Percentiles rank a stretch among this genome's conserved stretches.
These are phyloP conservation scores for Spatholobus suberectus DNA, from an alignment of 306 rosid genomes.

Conservation along the genomic window DNA sequence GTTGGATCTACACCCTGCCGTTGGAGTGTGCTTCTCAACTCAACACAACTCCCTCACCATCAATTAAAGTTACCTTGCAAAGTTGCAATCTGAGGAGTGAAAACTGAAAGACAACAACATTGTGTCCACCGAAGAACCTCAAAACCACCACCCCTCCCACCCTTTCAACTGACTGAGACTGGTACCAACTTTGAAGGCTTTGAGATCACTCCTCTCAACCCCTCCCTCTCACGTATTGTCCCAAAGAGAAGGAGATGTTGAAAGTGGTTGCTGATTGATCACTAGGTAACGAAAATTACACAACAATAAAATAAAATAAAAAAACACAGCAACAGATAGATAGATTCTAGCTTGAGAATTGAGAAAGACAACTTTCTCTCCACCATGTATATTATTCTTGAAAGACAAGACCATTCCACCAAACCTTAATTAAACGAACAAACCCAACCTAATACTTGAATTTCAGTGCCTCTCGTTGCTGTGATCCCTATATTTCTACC, in stretches of 20 bases:
- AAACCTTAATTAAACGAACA: conserved; percentile 65
- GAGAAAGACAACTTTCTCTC: conserved; percentile 75
- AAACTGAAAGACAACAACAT: conserved; percentile 48
- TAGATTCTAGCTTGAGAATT: conserved; percentile 20
- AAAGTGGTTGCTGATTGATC: conserved; percentile 54
- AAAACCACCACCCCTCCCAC: conserved; percentile 35
- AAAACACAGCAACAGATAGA: not conserved
- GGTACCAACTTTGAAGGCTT: conserved; percentile 71
- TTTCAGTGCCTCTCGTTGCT: conserved; percentile 44
- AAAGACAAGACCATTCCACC: conserved; percentile 82
- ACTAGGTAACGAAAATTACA: not conserved
- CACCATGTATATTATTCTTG: conserved; percentile 56
- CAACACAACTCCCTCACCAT: conserved; percentile 8
- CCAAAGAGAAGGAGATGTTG: not conserved
- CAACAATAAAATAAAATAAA: not conserved
- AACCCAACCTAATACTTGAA: conserved; percentile 45
- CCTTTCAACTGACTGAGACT: conserved; percentile 56
- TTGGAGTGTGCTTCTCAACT: not conserved
- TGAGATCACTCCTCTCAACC: conserved; percentile 64
- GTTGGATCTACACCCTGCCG: not conserved
- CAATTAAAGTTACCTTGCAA: conserved; percentile 16
- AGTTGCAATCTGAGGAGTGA: conserved; percentile 39
- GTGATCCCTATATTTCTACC: conserved; percentile 59
- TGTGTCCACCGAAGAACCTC: conserved; percentile 45
- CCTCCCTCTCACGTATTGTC: conserved; percentile 44